These are phyloP conservation scores for Neocatenulostroma microsporum DNA, from an alignment of 2,329 filamentous ascomycete genomes.

Conservation along the genomic window DNA sequence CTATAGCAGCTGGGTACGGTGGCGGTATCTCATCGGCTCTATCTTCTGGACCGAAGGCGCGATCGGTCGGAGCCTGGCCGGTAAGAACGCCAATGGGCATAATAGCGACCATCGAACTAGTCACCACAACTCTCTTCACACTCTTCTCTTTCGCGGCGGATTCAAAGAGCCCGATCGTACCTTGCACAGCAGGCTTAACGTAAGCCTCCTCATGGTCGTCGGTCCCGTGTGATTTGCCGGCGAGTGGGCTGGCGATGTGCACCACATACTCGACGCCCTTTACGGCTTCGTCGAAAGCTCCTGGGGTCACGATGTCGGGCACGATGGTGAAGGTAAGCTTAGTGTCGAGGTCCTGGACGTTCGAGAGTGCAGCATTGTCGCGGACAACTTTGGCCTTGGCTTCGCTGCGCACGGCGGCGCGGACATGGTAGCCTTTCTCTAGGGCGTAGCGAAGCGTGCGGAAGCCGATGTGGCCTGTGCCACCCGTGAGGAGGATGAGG, in stretches of 20 bases:
- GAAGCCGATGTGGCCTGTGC: conserved; percentile 34
- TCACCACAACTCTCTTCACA: conserved; percentile 39
- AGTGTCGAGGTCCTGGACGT: too few species aligned
- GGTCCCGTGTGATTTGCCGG: background rate
- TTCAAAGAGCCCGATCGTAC: conserved; percentile 32
- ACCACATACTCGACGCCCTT: conserved; percentile 24
- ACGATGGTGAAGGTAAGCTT: conserved; percentile 27
- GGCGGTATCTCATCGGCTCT: background rate
- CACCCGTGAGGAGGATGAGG: conserved; percentile 32
- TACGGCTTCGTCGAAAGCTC: conserved; percentile 30
- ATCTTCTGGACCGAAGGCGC: background rate
- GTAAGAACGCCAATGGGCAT: background rate
- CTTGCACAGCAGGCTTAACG: conserved; percentile 25
- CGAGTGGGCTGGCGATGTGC: conserved; percentile 22
- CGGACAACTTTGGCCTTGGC: conserved; percentile 24
- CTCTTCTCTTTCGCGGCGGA: conserved; percentile 28
- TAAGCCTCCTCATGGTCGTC: conserved; percentile 3
- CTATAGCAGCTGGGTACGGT: background rate
- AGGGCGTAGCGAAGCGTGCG: conserved; percentile 28
- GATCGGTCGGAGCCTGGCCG: background rate
- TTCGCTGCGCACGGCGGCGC: conserved; percentile 31
- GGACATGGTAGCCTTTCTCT: conserved; percentile 31
- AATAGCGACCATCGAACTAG: conserved; percentile 18
- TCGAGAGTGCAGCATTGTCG: background rate
- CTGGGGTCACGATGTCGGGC: conserved; percentile 23